These are phyloP conservation scores for Claviceps sp. DNA, from an alignment of 2,329 filamentous ascomycete genomes.

Conservation along the genomic window DNA sequence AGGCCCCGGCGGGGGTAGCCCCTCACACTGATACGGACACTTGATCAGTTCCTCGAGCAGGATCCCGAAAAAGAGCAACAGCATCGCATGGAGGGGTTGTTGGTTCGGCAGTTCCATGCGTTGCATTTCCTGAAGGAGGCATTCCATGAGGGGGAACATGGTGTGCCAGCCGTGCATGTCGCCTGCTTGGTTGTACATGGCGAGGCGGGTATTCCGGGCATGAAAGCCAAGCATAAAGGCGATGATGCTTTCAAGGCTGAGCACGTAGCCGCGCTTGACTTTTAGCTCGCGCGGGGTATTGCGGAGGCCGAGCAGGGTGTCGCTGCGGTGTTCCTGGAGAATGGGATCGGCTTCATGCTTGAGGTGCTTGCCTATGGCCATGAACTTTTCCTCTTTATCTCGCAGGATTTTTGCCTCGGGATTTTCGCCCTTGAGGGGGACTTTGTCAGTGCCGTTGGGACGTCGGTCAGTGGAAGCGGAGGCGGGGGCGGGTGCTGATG, in stretches of 20 bases:
- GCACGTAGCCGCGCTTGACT: constrained; percentile 26
- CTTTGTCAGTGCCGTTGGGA: constrained; percentile 20
- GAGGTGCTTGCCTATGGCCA: constrained; percentile 31
- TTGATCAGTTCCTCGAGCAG: constrained; percentile 32
- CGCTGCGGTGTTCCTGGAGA: constrained; percentile 17
- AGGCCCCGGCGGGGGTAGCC: not conserved
- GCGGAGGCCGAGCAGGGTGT: constrained; percentile 11
- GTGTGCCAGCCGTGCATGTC: constrained; percentile 29
- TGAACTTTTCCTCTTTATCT: constrained; percentile 24
- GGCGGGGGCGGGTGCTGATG: constrained; percentile 11
- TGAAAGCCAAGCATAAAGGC: constrained; percentile 42
- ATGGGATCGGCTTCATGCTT: constrained; percentile 40
- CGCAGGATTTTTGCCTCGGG: constrained; percentile 16
- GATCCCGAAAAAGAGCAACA: constrained; percentile 30
- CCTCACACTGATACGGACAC: constrained; percentile 15
- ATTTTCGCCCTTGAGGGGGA: constrained; percentile 10
- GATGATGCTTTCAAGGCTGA: constrained; percentile 36
- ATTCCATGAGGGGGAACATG: constrained; percentile 30
- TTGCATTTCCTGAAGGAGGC: constrained; percentile 26
- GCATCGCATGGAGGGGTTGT: constrained; percentile 27
- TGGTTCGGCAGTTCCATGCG: constrained; percentile 19
- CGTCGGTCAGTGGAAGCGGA: constrained; percentile 13
- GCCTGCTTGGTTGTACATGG: constrained; percentile 27
- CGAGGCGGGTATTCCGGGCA: constrained; percentile 30
- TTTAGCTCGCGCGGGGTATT: constrained; percentile 19